phyloP scores from a whole-genome alignment of 1,284 basidiomycete genomes.

The Hypsizygus ulmarius region DNA sequence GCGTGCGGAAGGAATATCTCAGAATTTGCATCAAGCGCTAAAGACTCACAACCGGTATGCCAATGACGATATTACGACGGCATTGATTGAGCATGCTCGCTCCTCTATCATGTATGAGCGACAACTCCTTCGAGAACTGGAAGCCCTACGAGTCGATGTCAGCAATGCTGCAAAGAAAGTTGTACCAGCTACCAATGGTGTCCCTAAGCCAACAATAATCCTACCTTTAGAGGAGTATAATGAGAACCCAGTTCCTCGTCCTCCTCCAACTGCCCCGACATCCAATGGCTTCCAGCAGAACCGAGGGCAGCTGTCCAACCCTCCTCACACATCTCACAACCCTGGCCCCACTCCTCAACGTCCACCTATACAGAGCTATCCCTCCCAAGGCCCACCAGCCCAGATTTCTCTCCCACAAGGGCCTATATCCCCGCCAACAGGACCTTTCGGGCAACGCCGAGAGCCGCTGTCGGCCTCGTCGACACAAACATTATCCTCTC shows the following conservation, averaged over 20 bases:
- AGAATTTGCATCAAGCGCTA: conserved; percentile 84
- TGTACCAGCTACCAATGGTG: conserved; percentile 42
- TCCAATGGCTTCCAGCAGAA: conserved; percentile 30
- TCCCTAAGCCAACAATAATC: conserved; percentile 58
- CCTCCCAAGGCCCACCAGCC: conserved; percentile 23
- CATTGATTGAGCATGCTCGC: conserved; percentile 87
- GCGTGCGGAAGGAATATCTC: conserved; percentile 85
- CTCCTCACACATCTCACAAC: conserved; percentile 33
- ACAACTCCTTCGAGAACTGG: conserved; percentile 83
- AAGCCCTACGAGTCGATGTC: conserved; percentile 79
- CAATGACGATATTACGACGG: conserved; percentile 85
- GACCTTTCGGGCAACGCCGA: conserved; percentile 26
- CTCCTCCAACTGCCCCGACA: conserved; percentile 30
- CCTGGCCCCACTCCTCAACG: conserved; percentile 22
- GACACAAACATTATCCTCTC: conserved; percentile 23
- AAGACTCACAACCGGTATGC: conserved; percentile 80
- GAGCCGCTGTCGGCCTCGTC: conserved; percentile 32
- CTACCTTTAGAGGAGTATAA: conserved; percentile 64
- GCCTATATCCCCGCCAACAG: conserved; percentile 25
- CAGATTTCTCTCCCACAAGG: conserved; percentile 21
- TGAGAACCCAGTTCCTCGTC: conserved; percentile 33
- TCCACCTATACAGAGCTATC: conserved; percentile 25
- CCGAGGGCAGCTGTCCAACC: conserved; percentile 18
- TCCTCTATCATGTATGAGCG: conserved; percentile 89
- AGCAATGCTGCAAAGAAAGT: conserved; percentile 62